Base-by-base conservation (phyloP, 495 filamentous ascomycete genomes). In the Apodospora peruviana region DNA sequence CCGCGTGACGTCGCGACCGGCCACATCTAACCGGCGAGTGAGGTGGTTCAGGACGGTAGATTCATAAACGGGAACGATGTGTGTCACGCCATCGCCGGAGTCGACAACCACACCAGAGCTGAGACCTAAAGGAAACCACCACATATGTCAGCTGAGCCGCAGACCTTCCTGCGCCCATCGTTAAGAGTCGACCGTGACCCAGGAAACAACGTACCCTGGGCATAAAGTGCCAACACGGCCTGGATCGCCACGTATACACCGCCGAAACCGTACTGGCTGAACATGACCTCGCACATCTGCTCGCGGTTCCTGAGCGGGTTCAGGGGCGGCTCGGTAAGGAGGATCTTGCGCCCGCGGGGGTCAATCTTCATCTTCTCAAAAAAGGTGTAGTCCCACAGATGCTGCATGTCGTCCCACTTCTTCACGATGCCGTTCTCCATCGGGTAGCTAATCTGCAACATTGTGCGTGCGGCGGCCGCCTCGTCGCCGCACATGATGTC, bases 401-500 rank as follows among this genome's bases (percentile, higher is more conserved):
- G 93, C 72, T 94, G 85, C 91, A 97, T 96, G 70, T 99, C 94
- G 59, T 97, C 93, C 94, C 94, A 99, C 58, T 85, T 88, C 80
- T 97, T 97, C 46, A 99, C 87, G 55, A 99, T 96, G 60, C 93
- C 93, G 69, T 97, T 97, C 66, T 97, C 94, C 93, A 99, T 99
- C 59, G 93, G 93, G 68, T 97, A 97, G 64, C 82, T 91, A 59
- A 99, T 93, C 63, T 99, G 94, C 44, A 99, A 81, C 89, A 95
- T 94, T 48, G 88, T 91, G 55, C 93, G 82, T 53, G 91, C 93
- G 22, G 88, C 90, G 10, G 93, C 90, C 22, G 93, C 93, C 73
- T 99, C 93, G 73, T 99, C 94, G 57, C 93, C 93, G 75, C 90
- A 95, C 93, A 99, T 99, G 61, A 99, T 96, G 77, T 99, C 93